Base-by-base conservation (phyloP, 345 rosid species). In the Syzygium aqueum region DNA sequence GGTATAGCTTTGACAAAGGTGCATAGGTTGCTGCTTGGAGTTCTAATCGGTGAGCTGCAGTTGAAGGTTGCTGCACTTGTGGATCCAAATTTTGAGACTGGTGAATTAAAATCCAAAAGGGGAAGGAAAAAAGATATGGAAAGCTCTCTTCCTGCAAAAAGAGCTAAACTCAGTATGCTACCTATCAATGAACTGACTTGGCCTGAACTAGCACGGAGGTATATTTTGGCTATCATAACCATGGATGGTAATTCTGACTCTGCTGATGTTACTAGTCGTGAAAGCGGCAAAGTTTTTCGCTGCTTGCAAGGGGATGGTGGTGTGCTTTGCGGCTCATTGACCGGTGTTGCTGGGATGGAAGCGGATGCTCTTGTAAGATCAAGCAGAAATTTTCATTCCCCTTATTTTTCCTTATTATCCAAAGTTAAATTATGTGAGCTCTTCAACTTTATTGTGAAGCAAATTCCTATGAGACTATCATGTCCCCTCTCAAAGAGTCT, bases 261-360 rank as follows among this genome's bases (percentile, higher is more conserved):
- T 87, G 91, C 95, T 83, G 99, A 96, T 90, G 90, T 92, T 90
- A 92, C 91, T 88, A 91, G 94, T 80, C 96, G 97, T 91, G 99
- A 96, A 91, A 93, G 98, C 91, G 94, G 93, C 83, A 97, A 92
- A 92, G 95, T 97, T 53, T 95, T 94, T 77, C 95, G 98, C 87
- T 96, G 99, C 93, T 93, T 97, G 89, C 97, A 93, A 92, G 99
- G 99, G 87, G 99, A 97, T 94, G 99, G 99, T 25, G 99, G 99
- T 84, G 90, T 96, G 89, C 95, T 96, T 85, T 96, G 98, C 88
- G 99, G 99, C 88, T 93, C 99, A 46, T 97, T 95, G 87, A 91
- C 96, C 84, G 99, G 99, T 89, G 93, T 97, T 89, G 96, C 94
- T 87, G 99, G 98, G 87, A 95, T 97, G 96, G 99, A 96, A 94